A percentile compares a stretch with the other conserved stretches of the same genome.
phyloP scores from a whole-genome alignment of 139 green algal genomes.

The Mychonastes homosphaera region DNA sequence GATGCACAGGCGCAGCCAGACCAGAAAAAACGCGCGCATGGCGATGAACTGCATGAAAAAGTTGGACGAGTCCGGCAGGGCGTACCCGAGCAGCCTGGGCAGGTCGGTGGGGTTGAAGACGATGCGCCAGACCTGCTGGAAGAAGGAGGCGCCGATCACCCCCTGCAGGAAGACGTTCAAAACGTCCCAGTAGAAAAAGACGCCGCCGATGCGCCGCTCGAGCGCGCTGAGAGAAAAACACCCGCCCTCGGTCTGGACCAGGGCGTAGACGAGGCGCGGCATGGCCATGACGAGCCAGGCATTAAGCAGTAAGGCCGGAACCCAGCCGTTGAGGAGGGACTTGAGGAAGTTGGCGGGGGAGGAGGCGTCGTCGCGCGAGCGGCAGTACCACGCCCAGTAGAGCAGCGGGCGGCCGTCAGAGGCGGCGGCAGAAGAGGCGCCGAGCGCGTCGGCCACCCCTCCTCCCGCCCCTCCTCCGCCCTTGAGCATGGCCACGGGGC shows the following conservation, averaged over 20 bases:
- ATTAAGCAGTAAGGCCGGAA: conserved; percentile 61
- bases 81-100: conserved; percentile 48
- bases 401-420: conserved; percentile 1
- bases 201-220: conserved; percentile 30
- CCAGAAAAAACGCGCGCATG: conserved; percentile 25
- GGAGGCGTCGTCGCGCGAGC: conserved; percentile 4
- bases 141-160: conserved; percentile 22
- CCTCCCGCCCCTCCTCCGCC: not conserved
- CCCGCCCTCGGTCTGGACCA: conserved; percentile 34
- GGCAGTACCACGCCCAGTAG: conserved; percentile 50
- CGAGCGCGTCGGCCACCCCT: too few species aligned
- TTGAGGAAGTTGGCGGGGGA: conserved; percentile 22
- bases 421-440: not conserved
- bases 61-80: conserved; percentile 69
- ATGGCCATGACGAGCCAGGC: conserved; percentile 74
- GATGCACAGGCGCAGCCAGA: conserved; percentile 25
- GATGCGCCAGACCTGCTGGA: conserved; percentile 19
- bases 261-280: conserved; percentile 43
- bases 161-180: conserved; percentile 58
- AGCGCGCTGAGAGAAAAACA: conserved; percentile 35
- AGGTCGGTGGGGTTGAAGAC: conserved; percentile 34
- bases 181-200: conserved; percentile 54
- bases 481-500: conserved; percentile 14
- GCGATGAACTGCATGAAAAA: conserved; percentile 78
- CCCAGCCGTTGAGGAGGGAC: conserved; percentile 54